Conservation (phyloP, 2,329 filamentous ascomycete genomes). For the Trichoderma sp. region DNA sequence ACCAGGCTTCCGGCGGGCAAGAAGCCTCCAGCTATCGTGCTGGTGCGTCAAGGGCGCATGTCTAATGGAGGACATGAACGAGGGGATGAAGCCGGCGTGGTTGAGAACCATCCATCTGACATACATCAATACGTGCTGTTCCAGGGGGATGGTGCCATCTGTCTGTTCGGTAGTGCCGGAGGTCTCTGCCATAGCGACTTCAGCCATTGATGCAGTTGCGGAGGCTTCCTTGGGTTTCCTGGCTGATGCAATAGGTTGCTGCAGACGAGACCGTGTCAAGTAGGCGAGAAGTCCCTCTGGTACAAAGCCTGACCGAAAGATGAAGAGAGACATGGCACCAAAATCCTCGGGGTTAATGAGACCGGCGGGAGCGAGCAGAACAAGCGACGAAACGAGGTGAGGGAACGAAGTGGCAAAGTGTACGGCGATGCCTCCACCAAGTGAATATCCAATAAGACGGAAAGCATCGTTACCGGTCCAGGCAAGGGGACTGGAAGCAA, state of each 20-base stretch:
- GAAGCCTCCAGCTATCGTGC: slow-evolving; percentile 47
- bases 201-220: slow-evolving; percentile 29
- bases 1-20: slow-evolving; percentile 42
- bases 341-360: slow-evolving; percentile 61
- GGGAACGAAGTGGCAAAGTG: slow-evolving; percentile 74
- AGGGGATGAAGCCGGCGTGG: slow-evolving; percentile 57
- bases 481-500: slow-evolving; percentile 65
- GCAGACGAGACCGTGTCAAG: slow-evolving; percentile 48
- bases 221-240: slow-evolving; percentile 27
- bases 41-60: slow-evolving; percentile 53
- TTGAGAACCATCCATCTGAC: slow-evolving; percentile 57
- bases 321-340: slow-evolving; percentile 45
- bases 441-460: slow-evolving; percentile 72
- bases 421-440: slow-evolving; percentile 75
- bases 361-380: slow-evolving; percentile 77
- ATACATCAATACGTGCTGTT: slow-evolving; percentile 47
- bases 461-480: slow-evolving; percentile 63
- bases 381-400: slow-evolving; percentile 62
- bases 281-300: slow-evolving; percentile 50
- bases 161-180: slow-evolving; percentile 30
- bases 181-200: slow-evolving; percentile 44
- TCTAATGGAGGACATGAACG: slow-evolving; percentile 58
- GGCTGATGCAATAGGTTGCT: slow-evolving; percentile 47
- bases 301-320: slow-evolving; percentile 55
- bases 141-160: slow-evolving; percentile 38